These are phyloP conservation scores for Camillea tinctor DNA, from an alignment of 2,329 filamentous ascomycete genomes.

Conservation along the genomic window DNA sequence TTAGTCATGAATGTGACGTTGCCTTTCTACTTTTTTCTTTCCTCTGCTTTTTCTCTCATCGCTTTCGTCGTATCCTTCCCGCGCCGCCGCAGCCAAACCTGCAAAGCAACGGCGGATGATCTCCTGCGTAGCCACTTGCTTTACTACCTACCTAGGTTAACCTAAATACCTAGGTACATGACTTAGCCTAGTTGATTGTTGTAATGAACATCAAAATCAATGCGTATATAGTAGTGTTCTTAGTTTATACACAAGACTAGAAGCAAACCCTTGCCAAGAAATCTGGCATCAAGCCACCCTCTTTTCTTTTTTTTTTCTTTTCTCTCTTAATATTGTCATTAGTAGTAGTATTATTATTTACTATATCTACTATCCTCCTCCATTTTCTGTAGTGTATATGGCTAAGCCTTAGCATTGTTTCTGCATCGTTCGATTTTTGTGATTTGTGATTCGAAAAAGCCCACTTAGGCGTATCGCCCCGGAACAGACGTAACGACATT, in stretches of 20 bases:
- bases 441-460: background rate
- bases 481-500: background rate
- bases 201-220: background rate
- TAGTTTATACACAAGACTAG: too few relatives aligned
- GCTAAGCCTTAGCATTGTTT: background rate
- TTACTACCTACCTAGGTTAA: background rate
- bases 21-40: background rate
- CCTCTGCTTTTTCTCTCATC: background rate
- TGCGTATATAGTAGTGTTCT: too few relatives aligned
- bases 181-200: background rate
- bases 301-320: background rate
- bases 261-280: background rate
- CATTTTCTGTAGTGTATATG: too few relatives aligned
- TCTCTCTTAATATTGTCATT: background rate
- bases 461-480: background rate
- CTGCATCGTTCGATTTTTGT: background rate
- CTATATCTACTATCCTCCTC: too few relatives aligned
- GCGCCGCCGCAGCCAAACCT: background rate
- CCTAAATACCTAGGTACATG: too few relatives aligned
- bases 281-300: background rate
- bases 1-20: background rate
- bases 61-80: background rate
- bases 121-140: background rate
- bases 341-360: too few relatives aligned
- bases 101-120: background rate